These are phyloP conservation scores for Xylariaceae sp. DNA, from an alignment of 2,329 filamentous ascomycete species.

Conservation along the genomic window DNA sequence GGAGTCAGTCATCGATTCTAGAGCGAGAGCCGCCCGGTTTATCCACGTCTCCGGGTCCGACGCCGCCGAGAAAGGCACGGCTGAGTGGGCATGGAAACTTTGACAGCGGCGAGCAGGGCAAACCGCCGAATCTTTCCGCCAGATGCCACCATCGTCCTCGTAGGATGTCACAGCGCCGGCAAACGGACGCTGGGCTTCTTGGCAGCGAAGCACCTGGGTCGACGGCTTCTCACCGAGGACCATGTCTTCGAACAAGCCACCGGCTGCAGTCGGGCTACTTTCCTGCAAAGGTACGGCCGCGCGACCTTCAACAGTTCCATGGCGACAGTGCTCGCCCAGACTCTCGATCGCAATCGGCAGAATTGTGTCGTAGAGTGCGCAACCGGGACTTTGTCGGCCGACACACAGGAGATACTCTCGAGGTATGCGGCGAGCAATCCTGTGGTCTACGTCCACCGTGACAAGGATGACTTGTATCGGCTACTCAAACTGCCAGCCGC, in stretches of 20 bases:
- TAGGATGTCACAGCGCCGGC: slow-evolving; percentile 64
- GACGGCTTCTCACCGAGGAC: slow-evolving; percentile 61
- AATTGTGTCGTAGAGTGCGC: slow-evolving; percentile 64
- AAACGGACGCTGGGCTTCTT: slow-evolving; percentile 69
- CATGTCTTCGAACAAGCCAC: slow-evolving; percentile 58
- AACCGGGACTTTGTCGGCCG: slow-evolving; percentile 54
- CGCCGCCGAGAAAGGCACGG: no score
- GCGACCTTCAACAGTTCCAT: slow-evolving; percentile 55
- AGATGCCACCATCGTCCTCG: slow-evolving; percentile 61
- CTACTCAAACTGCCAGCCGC: slow-evolving; percentile 41
- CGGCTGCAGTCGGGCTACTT: slow-evolving; percentile 52
- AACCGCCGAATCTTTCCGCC: slow-evolving; percentile 41
- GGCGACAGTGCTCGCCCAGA: slow-evolving; percentile 51
- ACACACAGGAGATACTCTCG: slow-evolving; percentile 48
- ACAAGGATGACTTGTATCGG: slow-evolving; percentile 52
- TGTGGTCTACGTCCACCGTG: slow-evolving; percentile 62
- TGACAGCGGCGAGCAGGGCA: slow-evolving; percentile 12
- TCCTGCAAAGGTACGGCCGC: slow-evolving; percentile 52
- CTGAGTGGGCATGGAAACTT: no score
- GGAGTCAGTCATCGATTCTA: no score
- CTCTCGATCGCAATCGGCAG: slow-evolving; percentile 50
- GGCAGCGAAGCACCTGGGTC: slow-evolving; percentile 58
- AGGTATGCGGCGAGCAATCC: slow-evolving; percentile 57
- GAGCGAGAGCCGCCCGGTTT: no score
- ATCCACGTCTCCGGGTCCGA: no score